These are phyloP conservation scores for Pyrenophora seminiperda DNA, from an alignment of 2,329 filamentous ascomycete species.

Conservation along the genomic window DNA sequence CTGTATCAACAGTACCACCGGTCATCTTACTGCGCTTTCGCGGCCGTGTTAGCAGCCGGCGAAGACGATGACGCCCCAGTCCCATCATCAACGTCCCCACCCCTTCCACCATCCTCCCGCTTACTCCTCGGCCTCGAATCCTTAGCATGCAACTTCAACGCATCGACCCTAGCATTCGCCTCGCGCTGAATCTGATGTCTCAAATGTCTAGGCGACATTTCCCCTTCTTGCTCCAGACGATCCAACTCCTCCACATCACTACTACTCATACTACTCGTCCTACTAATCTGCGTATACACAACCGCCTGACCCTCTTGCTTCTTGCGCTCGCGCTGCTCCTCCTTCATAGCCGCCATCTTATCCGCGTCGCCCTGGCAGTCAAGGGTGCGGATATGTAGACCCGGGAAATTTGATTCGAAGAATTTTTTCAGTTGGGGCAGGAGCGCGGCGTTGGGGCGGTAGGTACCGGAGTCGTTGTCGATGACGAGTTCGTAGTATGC, in stretches of 20 bases:
- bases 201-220: conserved; percentile 31
- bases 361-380: conserved; percentile 76
- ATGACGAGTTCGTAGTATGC: conserved; percentile 82
- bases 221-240: conserved; percentile 31
- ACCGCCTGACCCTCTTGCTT: conserved; percentile 62
- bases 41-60: no score
- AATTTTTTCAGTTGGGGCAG: conserved; percentile 74
- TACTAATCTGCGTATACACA: conserved; percentile 60
- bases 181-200: conserved; percentile 38
- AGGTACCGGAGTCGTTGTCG: conserved; percentile 94
- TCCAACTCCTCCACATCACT: conserved; percentile 65
- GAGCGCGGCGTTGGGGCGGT: conserved; percentile 79
- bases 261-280: conserved; percentile 55
- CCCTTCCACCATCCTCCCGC: conserved; percentile 33
- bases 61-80: conserved; percentile 2
- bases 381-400: conserved; percentile 73
- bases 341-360: conserved; percentile 74
- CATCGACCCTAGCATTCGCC: conserved; percentile 28
- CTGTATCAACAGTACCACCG: no score
- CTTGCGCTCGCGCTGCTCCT: conserved; percentile 74
- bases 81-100: conserved; percentile 31
- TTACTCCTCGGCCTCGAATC: conserved; percentile 31
- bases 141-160: conserved; percentile 33
- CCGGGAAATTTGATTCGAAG: conserved; percentile 74
- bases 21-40: no score